Evolutionary conservation across 1,139 yeast species (phyloP).

Genomic region (Torulaspora globosa): DNA sequence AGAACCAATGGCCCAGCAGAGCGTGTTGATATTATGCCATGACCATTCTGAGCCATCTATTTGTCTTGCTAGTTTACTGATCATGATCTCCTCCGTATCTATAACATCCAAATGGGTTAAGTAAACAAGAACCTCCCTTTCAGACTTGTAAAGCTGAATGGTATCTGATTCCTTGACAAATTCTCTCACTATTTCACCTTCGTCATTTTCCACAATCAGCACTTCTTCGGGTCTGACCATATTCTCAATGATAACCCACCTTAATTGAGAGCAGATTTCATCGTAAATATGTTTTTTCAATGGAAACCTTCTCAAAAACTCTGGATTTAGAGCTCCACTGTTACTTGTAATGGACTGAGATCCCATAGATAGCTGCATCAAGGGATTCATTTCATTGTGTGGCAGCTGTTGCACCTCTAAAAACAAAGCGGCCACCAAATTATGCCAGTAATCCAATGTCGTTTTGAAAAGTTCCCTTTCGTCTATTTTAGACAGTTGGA

Average conservation of each 20-base stretch:
- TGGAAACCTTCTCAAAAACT: constrained; percentile 66
- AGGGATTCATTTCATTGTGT: constrained; percentile 62
- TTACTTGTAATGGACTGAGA: constrained; percentile 47
- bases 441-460: constrained; percentile 90
- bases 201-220: constrained; percentile 93
- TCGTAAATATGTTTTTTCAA: constrained; percentile 82
- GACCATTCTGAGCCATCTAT: constrained; percentile 98
- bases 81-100: constrained; percentile 93
- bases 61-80: constrained; percentile 82
- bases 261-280: constrained; percentile 68
- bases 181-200: constrained; percentile 97
- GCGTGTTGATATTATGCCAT: constrained; percentile 93
- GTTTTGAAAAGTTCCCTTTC: constrained; percentile 95
- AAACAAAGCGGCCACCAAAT: constrained; percentile 73
- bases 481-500: constrained; percentile 83
- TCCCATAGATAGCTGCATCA: constrained; percentile 62
- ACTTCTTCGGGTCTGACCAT: constrained; percentile 99
- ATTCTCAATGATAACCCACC: constrained; percentile 88
- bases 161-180: constrained; percentile 96
- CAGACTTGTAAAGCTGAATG: constrained; percentile 86
- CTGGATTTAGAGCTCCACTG: constrained; percentile 88
- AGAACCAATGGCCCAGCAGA: constrained; percentile 99
- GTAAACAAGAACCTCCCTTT: constrained; percentile 93
- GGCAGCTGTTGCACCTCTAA: constrained; percentile 84
- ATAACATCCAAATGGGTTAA: constrained; percentile 92